A percentile compares a stretch with the other conserved stretches of the same genome.
Evolutionary conservation across 441 rosid genomes (phyloP).

Genomic region (Adansonia madagascariensis): DNA sequence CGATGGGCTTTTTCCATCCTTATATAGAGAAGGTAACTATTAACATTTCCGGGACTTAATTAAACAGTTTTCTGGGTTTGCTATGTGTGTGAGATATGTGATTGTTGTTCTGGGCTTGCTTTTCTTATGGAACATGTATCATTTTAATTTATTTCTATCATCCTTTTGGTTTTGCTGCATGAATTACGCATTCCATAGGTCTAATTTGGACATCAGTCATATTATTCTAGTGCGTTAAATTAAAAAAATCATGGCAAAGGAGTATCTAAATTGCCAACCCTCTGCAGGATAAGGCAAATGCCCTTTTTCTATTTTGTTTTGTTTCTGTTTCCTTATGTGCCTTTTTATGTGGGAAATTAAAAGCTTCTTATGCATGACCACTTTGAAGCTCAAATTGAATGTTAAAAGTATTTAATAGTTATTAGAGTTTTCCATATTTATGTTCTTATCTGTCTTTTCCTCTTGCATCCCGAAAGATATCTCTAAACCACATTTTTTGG

Average conservation of each 20-base stretch:
- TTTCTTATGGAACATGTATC: conserved; percentile 8
- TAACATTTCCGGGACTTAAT: conserved; percentile 6
- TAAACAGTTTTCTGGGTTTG: conserved; percentile 15
- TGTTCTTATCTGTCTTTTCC: conserved; percentile 1
- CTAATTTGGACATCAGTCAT: background rate
- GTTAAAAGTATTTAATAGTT: conserved; percentile 5
- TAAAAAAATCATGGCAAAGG: background rate
- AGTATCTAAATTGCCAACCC: background rate
- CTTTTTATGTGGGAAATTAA: conserved; percentile 3
- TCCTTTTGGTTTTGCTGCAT: background rate
- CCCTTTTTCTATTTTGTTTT: background rate
- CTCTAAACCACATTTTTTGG: conserved; percentile 18
- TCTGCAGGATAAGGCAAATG: background rate
- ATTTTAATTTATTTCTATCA: background rate
- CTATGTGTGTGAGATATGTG: conserved; percentile 10
- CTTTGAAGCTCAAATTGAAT: background rate
- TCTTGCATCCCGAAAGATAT: background rate
- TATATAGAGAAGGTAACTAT: conserved; percentile 84
- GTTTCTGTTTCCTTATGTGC: background rate
- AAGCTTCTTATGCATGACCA: conserved; percentile 14
- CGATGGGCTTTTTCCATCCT: conserved; percentile 93
- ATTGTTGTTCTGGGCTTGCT: background rate
- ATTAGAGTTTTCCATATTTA: background rate
- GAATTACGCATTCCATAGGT: background rate
- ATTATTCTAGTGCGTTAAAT: background rate